These are phyloP conservation scores for Fusarium sambucinum DNA, from an alignment of 2,329 filamentous ascomycete genomes.

Conservation along the genomic window DNA sequence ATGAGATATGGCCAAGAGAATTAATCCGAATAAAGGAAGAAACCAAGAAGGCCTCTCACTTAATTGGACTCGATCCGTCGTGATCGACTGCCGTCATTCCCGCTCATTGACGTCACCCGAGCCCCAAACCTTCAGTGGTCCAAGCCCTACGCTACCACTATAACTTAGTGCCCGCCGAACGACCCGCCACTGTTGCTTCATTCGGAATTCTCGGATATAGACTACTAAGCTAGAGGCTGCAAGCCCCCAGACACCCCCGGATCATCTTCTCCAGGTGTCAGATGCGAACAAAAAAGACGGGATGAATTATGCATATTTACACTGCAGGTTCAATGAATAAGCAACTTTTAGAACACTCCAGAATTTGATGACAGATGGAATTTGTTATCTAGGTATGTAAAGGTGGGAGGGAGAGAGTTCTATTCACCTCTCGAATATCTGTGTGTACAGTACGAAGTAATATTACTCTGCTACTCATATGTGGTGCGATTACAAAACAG, in stretches of 20 bases:
- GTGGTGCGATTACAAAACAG: constrained; percentile 20
- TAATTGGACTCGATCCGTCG: constrained; percentile 22
- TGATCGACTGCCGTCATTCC: constrained; percentile 40
- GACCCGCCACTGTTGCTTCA: neutral
- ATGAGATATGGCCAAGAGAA: constrained; percentile 19
- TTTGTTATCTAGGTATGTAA: neutral
- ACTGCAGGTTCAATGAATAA: constrained; percentile 3
- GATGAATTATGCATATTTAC: constrained; percentile 12
- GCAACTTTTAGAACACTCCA: constrained; percentile 24
- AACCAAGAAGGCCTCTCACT: constrained; percentile 12
- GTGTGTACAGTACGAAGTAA: neutral
- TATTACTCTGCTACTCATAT: neutral
- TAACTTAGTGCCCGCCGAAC: constrained; percentile 20
- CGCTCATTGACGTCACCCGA: constrained; percentile 40
- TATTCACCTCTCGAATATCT: constrained; percentile 18
- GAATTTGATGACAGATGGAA: constrained; percentile 15
- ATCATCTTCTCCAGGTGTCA: neutral
- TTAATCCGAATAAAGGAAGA: constrained; percentile 19
- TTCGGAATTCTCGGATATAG: constrained; percentile 27
- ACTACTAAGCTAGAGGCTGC: neutral
- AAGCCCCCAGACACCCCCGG: neutral
- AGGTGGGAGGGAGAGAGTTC: constrained; percentile 11
- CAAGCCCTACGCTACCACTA: constrained; percentile 23
- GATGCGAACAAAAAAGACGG: neutral
- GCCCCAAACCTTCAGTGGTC: neutral